Conservation (phyloP, 148 eudicot genomes). For the Chenopodium quinoa region DNA sequence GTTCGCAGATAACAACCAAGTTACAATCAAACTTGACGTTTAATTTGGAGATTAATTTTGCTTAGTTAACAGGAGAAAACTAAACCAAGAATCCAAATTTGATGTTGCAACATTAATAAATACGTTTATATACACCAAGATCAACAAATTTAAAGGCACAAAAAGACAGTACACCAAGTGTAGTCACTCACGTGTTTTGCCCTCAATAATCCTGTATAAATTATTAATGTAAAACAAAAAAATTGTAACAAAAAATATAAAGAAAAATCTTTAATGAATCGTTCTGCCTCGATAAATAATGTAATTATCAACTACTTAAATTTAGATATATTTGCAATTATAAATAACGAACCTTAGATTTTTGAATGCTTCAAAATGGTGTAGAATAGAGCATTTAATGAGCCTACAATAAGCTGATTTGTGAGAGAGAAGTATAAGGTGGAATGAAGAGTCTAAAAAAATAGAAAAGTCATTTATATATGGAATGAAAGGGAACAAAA, state of each 20-base stretch:
- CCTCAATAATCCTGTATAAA: not conserved
- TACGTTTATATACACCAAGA: not conserved
- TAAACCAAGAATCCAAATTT: constrained; percentile 10
- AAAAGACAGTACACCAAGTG: not conserved
- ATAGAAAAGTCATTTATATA: not conserved
- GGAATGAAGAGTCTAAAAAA: not conserved
- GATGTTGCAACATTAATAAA: constrained; percentile 12
- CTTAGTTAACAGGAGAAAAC: not conserved
- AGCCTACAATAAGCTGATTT: not conserved
- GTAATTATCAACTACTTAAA: constrained; percentile 10
- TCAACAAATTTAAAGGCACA: not conserved
- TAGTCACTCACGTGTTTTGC: not conserved
- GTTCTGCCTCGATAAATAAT: not conserved
- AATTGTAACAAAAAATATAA: not conserved
- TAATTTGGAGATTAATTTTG: not conserved
- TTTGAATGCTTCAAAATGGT: not conserved
- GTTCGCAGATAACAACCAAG: constrained; percentile 14
- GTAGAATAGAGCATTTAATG: not conserved
- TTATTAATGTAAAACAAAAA: not conserved
- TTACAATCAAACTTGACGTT: constrained; percentile 1
- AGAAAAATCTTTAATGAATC: not conserved
- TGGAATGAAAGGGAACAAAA: not conserved
- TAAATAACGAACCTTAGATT: not conserved
- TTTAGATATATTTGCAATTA: not conserved
- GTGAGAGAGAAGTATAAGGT: not conserved